These are phyloP conservation scores for Cercospora sp. DNA, from an alignment of 2,329 filamentous ascomycete species.

Conservation along the genomic window DNA sequence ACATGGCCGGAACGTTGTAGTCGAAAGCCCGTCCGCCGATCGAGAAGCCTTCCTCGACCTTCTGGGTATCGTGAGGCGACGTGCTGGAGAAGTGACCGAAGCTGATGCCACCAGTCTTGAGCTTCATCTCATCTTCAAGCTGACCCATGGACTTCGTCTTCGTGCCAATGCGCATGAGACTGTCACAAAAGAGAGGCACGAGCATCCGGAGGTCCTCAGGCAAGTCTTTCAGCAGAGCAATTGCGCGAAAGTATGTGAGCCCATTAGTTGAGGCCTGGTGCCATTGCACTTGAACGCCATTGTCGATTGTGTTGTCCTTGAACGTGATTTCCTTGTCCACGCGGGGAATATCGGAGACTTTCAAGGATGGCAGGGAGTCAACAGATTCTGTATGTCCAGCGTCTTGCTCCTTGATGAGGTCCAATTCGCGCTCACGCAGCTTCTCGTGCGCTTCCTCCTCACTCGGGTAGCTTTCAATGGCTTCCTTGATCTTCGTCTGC, in stretches of 20 bases:
- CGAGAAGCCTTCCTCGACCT: conserved; percentile 76
- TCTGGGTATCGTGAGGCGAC: conserved; percentile 68
- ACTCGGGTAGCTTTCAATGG: conserved; percentile 66
- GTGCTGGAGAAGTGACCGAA: conserved; percentile 82
- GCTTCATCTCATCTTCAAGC: conserved; percentile 90
- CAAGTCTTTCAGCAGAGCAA: conserved; percentile 75
- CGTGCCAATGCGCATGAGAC: conserved; percentile 90
- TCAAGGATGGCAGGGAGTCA: conserved; percentile 81
- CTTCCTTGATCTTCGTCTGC: conserved; percentile 70
- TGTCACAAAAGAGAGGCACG: conserved; percentile 86
- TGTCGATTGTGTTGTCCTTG: conserved; percentile 57
- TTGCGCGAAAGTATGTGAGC: conserved; percentile 89
- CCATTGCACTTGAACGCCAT: conserved; percentile 74
- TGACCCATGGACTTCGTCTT: conserved; percentile 87
- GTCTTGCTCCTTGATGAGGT: conserved; percentile 63
- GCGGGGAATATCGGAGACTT: conserved; percentile 85
- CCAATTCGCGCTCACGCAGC: conserved; percentile 75
- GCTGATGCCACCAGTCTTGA: conserved; percentile 89
- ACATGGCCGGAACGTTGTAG: conserved; percentile 86
- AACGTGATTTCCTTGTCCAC: conserved; percentile 72
- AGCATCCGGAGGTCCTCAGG: conserved; percentile 82
- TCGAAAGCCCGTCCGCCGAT: conserved; percentile 87
- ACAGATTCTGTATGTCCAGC: conserved; percentile 81
- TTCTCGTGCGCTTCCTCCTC: conserved; percentile 69
- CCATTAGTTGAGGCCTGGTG: conserved; percentile 92